phyloP scores from a whole-genome alignment of 2,329 filamentous ascomycete genomes.

The Fusarium nisikadoi region DNA sequence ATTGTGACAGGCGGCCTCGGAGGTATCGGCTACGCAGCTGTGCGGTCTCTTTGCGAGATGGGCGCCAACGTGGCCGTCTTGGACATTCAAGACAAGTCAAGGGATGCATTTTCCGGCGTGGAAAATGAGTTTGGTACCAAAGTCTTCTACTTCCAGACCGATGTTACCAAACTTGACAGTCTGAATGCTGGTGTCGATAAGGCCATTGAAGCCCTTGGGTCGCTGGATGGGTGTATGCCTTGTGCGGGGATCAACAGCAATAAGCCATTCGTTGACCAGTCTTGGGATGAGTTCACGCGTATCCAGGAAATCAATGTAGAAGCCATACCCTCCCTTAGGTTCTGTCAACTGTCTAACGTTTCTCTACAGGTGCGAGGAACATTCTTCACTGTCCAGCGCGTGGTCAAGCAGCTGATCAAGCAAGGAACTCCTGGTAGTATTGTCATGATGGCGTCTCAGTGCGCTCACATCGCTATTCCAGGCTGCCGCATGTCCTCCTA shows the following conservation, averaged over 20 bases:
- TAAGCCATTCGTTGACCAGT: not conserved
- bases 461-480: slow-evolving; percentile 27
- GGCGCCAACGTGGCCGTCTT: not conserved
- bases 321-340: rapidly evolving
- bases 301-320: not conserved
- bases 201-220: not conserved
- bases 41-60: not conserved
- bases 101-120: not conserved
- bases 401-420: slow-evolving; percentile 52
- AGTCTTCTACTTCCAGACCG: not conserved
- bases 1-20: not conserved
- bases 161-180: not conserved
- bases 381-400: slow-evolving; percentile 54
- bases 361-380: slow-evolving; percentile 42
- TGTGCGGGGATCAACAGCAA: not conserved
- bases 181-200: not conserved
- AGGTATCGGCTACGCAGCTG: not conserved
- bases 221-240: not conserved
- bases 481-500: slow-evolving; percentile 49
- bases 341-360: not conserved
- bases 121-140: not conserved
- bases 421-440: slow-evolving; percentile 52
- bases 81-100: not conserved
- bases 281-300: not conserved
- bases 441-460: slow-evolving; percentile 41